phyloP scores from a whole-genome alignment of 2,329 filamentous ascomycete genomes.

The Colletotrichum truncatum region DNA sequence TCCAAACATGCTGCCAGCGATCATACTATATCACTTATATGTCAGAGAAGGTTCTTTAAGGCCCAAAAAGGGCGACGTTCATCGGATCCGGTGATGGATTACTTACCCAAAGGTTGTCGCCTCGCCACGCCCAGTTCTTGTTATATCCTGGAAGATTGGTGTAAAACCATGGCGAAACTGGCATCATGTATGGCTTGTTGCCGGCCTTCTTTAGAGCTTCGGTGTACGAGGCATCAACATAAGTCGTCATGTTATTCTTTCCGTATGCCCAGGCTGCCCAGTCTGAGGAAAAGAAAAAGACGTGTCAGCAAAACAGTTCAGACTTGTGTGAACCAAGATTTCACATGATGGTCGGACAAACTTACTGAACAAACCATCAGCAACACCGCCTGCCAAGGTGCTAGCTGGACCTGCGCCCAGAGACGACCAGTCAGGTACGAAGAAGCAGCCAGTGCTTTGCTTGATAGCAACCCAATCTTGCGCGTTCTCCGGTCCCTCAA shows the following conservation, averaged over 20 bases:
- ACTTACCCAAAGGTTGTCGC: slow-evolving; percentile 71
- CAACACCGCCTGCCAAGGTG: slow-evolving; percentile 12
- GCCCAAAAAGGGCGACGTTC: no score
- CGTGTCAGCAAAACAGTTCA: no score
- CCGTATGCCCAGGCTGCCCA: slow-evolving; percentile 47
- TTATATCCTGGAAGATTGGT: slow-evolving; percentile 63
- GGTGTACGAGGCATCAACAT: slow-evolving; percentile 30
- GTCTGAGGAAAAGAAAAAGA: no score
- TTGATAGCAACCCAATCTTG: slow-evolving; percentile 55
- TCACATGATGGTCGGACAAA: no score
- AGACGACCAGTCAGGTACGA: slow-evolving; percentile 55
- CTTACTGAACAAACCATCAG: slow-evolving; percentile 47
- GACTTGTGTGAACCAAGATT: no score
- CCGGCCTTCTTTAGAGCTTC: slow-evolving; percentile 32
- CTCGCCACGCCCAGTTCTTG: slow-evolving; percentile 72
- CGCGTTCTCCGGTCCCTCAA: slow-evolving; percentile 51
- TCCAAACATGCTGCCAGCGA: no score
- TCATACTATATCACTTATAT: no score
- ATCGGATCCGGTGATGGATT: slow-evolving; percentile 62
- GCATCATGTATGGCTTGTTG: slow-evolving; percentile 58
- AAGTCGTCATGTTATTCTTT: slow-evolving; percentile 23
- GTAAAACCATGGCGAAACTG: slow-evolving; percentile 66
- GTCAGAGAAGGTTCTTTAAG: no score
- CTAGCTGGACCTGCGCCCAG: slow-evolving; percentile 33
- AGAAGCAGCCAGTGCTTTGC: slow-evolving; percentile 45